Evolutionary conservation across 768 basidiomycete species (phyloP), one percentile per base, ranked within the genome.

Genomic region (Mrakia hoshinonis): DNA sequence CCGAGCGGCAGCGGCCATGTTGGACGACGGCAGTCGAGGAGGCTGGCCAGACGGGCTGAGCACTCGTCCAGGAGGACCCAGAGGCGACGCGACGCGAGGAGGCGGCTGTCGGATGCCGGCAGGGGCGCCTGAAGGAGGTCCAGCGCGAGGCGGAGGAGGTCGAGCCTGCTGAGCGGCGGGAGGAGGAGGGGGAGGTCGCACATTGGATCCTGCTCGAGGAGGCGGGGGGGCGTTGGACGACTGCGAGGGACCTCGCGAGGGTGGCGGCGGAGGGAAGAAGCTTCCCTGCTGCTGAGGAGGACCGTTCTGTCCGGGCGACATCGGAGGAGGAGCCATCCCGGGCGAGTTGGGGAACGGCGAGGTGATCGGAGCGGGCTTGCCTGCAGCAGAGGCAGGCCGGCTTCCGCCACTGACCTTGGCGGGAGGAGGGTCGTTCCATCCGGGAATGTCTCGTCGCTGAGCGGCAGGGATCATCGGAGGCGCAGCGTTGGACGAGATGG

Each of bases 401-500:
- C 87, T 86, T 51, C 83, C 79, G 22, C 84, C 78, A 10, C 65
- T 39, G 18, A 75, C 71, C 34, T 76, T 75, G 15, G 85, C 74
- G 7, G 82, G 77, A 0, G 92, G 92, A 0, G 92, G 87, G 79
- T 97, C 94, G 76, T 97, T 97, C 92, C 93, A 97, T 0, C 92
- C 92, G 20, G 87, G 85, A 36, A 87, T 87, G 63, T 80, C 79
- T 63, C 88, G 89, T 36, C 82, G 81, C 73, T 82, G 80, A 52
- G 87, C 85, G 38, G 86, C 87, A 4, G 86, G 85, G 1, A 85
- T 83, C 61, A 81, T 80, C 58, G 83, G 81, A 7, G 83, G 77
- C 1, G 80, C 79, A 1, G 78, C 76, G 38, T 67, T 49, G 12
- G 73, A 38, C 34, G 36, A 48, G 46, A 58, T 43, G 13, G 72